Conservation (phyloP, 139 green algal species). For the Coelastrella sp. region DNA sequence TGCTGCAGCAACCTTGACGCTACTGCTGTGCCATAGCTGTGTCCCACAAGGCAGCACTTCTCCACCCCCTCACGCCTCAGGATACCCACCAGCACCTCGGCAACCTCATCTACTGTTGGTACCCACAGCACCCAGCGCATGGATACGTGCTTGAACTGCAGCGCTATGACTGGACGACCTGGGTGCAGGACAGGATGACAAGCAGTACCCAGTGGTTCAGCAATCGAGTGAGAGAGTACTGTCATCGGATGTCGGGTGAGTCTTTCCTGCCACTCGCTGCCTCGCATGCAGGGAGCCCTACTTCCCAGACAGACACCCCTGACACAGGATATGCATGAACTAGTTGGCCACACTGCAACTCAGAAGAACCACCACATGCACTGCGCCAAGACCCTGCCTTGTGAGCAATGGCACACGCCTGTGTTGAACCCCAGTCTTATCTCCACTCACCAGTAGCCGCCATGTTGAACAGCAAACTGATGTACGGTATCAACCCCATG, state of each 20-base stretch:
- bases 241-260: too few species aligned
- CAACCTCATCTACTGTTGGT: constrained; percentile 46
- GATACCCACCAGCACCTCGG: constrained; percentile 41
- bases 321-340: too few species aligned
- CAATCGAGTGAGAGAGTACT: not conserved
- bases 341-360: too few species aligned
- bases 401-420: not conserved
- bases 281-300: too few species aligned
- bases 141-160: constrained; percentile 62
- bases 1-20: constrained; percentile 56
- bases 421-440: not conserved
- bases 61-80: not conserved
- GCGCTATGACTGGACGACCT: constrained; percentile 50
- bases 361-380: too few species aligned
- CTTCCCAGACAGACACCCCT: too few species aligned
- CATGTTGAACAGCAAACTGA: constrained; percentile 56
- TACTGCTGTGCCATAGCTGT: constrained; percentile 71
- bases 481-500: constrained; percentile 60
- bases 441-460: constrained; percentile 54
- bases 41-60: constrained; percentile 24
- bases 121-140: constrained; percentile 59
- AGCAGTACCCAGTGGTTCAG: not conserved
- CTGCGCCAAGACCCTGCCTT: too few species aligned
- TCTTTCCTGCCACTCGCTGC: too few species aligned
- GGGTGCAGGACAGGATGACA: too few species aligned